Evolutionary conservation across 306 rosid species (phyloP), one percentile per base, ranked within the genome.

Genomic region (Vigna angularis): DNA sequence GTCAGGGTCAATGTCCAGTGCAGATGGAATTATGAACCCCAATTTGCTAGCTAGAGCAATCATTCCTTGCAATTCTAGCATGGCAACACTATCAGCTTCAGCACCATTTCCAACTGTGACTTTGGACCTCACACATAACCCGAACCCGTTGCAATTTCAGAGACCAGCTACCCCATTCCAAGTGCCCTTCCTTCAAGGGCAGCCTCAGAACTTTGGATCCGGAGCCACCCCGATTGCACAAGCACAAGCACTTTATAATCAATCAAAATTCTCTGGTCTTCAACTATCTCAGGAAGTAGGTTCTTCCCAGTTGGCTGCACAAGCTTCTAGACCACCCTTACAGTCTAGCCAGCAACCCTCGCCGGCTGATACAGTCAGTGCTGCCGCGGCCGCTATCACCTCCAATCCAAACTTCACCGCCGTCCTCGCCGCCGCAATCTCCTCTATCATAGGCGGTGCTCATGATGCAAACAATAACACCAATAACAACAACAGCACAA

Each of bases 81-180:
- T 93, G 88, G 98, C 97, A 3, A 93, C 98, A 13, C 92, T 93
- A 44, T 91, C 98, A 36, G 98, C 98, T 24, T 91, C 98, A 0
- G 96, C 98, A 28, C 98, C 98, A 45, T 93, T 93, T 69, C 98
- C 98, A 0, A 93, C 97, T 0, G 90, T 93, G 7, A 86, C 89
- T 40, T 74, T 96, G 59, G 99, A 96, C 88, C 93, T 96, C 69
- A 96, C 99, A n/a, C 96, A 90, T 62, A 72, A 82, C 75, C 69
- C 80, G 12, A 69, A 69, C 30, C 77, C 89, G 4, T 69, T 87
- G 7, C 99, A 89, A 24, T 79, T 87, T 82, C 93, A 79, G 76
- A 83, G 96, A 64, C 76, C 88, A 5, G 40, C 72, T 16, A 40
- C 85, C 7, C 97, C 88, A 14, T 89, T 89, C 73, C 97, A 88